A percentile compares a stretch with the other conserved stretches of the same genome.
Evolutionary conservation across 2,329 filamentous ascomycete species (phyloP).

Genomic region (Penicillium sp.): DNA sequence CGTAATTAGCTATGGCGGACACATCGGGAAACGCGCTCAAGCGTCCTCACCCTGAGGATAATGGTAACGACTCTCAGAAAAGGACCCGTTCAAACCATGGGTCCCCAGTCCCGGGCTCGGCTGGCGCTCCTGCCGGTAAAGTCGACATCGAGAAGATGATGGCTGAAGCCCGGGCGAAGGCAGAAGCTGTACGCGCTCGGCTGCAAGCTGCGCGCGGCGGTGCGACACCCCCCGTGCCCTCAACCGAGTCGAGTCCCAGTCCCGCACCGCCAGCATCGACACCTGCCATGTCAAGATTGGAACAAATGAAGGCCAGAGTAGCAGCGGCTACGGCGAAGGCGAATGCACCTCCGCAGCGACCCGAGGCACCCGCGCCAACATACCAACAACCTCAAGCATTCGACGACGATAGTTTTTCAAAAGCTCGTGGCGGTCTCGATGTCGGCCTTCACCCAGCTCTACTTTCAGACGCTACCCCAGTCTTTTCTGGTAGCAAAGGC

Average conservation of each 20-base stretch:
- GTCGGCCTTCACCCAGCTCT: conserved; percentile 78
- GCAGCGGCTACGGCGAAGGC: conserved; percentile 67
- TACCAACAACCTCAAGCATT: conserved; percentile 45
- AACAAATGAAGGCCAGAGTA: conserved; percentile 76
- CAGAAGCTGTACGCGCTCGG: conserved; percentile 50
- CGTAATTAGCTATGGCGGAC: conserved; percentile 41
- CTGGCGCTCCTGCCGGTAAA: conserved; percentile 34
- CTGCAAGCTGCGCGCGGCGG: conserved; percentile 42
- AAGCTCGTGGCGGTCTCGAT: conserved; percentile 67
- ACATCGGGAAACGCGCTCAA: conserved; percentile 47
- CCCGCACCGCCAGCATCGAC: conserved; percentile 34
- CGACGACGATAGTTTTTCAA: conserved; percentile 50
- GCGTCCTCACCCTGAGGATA: conserved; percentile 50
- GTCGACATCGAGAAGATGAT: conserved; percentile 51
- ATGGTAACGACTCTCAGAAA: conserved; percentile 48
- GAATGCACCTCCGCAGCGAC: conserved; percentile 46
- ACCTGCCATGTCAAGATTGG: conserved; percentile 65
- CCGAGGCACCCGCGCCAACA: conserved; percentile 37
- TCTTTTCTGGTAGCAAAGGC: conserved; percentile 45
- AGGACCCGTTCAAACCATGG: conserved; percentile 53
- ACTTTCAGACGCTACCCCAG: conserved; percentile 49
- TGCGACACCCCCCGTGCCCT: conserved; percentile 22
- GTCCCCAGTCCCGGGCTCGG: conserved; percentile 45
- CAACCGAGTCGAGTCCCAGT: conserved; percentile 37
- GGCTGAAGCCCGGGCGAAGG: conserved; percentile 50